Percentiles rank a stretch among this genome's conserved stretches.
These are phyloP conservation scores for Penicillium carneum DNA, from an alignment of 2,329 filamentous ascomycete species.

Conservation along the genomic window DNA sequence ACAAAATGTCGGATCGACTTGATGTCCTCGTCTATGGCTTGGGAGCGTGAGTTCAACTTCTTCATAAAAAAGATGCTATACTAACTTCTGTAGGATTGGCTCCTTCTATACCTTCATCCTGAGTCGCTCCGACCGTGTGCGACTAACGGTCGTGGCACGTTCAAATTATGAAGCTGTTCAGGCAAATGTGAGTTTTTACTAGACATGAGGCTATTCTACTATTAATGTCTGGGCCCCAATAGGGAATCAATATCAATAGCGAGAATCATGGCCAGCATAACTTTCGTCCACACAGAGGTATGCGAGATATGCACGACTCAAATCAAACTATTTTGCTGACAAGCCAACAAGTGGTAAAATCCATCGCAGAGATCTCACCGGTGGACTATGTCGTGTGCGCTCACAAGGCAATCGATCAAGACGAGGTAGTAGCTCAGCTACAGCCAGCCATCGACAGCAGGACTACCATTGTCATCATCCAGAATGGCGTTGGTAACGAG, in stretches of 20 bases:
- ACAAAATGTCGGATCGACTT: slow-evolving; percentile 42
- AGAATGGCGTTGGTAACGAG: slow-evolving; percentile 54
- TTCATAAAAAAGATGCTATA: neutral
- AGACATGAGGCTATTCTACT: fast-evolving
- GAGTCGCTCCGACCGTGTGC: slow-evolving; percentile 51
- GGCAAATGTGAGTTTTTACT: slow-evolving; percentile 41
- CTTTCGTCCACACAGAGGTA: slow-evolving; percentile 48
- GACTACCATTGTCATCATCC: slow-evolving; percentile 51
- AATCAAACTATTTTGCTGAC: neutral
- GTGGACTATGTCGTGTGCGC: slow-evolving; percentile 52
- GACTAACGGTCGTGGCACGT: slow-evolving; percentile 54
- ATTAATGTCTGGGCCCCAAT: neutral
- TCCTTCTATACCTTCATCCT: slow-evolving; percentile 66
- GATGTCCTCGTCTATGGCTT: slow-evolving; percentile 62
- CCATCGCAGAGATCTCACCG: slow-evolving; percentile 43
- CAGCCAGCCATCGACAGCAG: slow-evolving; percentile 47
- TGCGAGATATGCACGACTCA: neutral
- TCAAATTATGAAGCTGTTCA: slow-evolving; percentile 57
- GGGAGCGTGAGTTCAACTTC: slow-evolving; percentile 58
- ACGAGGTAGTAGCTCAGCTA: slow-evolving; percentile 46
- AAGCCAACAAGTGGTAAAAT: slow-evolving; percentile 46
- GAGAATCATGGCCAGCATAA: slow-evolving; percentile 52
- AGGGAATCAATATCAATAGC: slow-evolving; percentile 55
- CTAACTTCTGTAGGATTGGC: slow-evolving; percentile 56
- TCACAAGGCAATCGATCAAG: slow-evolving; percentile 54